These are phyloP conservation scores for Alternaria incomplexa DNA, from an alignment of 2,329 filamentous ascomycete species.

Conservation along the genomic window DNA sequence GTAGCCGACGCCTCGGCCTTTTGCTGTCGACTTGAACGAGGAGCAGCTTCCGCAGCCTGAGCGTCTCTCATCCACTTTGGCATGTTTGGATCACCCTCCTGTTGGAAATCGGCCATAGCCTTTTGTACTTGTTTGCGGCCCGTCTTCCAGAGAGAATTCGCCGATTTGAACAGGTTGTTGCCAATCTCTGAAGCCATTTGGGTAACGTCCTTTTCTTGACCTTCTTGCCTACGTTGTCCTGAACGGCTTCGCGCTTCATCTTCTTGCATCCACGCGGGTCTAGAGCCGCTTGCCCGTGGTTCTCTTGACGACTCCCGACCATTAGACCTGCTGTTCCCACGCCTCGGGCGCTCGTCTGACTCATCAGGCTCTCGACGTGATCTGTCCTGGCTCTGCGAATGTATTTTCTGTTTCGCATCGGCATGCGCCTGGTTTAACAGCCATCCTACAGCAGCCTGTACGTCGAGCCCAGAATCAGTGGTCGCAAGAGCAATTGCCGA, in stretches of 20 bases:
- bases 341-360: conserved; percentile 30
- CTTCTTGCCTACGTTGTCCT: conserved; percentile 58
- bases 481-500: conserved; percentile 80
- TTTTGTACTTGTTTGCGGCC: conserved; percentile 92
- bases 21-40: conserved; percentile 26
- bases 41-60: conserved; percentile 47
- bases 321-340: conserved; percentile 28
- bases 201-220: conserved; percentile 73
- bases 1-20: conserved; percentile 44
- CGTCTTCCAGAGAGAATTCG: conserved; percentile 93
- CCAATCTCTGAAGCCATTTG: conserved; percentile 84
- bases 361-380: conserved; percentile 35
- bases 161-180: conserved; percentile 86
- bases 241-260: conserved; percentile 59
- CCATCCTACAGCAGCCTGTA: conserved; percentile 87
- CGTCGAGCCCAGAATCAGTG: conserved; percentile 78
- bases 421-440: conserved; percentile 89
- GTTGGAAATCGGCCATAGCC: conserved; percentile 83
- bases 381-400: conserved; percentile 40
- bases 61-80: conserved; percentile 95
- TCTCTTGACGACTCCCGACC: conserved; percentile 46
- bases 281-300: conserved; percentile 40
- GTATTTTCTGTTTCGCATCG: conserved; percentile 75
- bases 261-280: conserved; percentile 69
- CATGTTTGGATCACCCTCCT: conserved; percentile 75